Evolutionary conservation across 805 yeast genomes (phyloP), one percentile per base, ranked within the genome.

Genomic region (Jamesozyma jinghongensis): DNA sequence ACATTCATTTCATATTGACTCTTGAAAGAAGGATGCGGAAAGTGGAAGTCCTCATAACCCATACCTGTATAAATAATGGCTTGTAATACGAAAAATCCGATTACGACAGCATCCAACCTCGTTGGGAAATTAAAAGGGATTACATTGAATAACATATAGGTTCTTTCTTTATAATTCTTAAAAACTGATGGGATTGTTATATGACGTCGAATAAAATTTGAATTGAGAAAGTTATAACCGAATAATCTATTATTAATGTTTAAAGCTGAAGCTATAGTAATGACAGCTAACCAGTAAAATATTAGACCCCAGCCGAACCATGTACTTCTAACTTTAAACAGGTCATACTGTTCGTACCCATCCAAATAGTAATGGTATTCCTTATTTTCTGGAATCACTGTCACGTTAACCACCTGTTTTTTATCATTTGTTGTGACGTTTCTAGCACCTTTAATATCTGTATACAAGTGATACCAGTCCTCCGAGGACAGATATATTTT

Each of bases 241-340:
- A 61, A 33, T 28, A 56, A 44, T 34, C 44, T 56, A 30, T 48
- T 51, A 27, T 45, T 41, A 17, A 63, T 31, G 41, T 65, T 63
- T 37, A 50, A 40, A 1, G 65, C 7, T 2, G 68, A 58, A 0
- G 62, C 63, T 1, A 65, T 29, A 0, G 53, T 33, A 19, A 70
- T 38, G 13, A 70, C 46, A 5, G 59, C 51, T 0, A 53, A 54
- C 74, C 74, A 70, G 41, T 56, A 69, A 42, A 66, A 66, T 19
- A 68, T 55, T 30, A 57, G 51, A n/a, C 73, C 74, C 74, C 74
- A 70, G 10, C 70, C 72, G 38, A 62, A 62, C 52, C 68, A 60
- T 43, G 63, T 69, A 16, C 70, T 63, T 36, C 65, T 54, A 19
- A 57, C 43, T 7, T 68, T 68, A 27, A 62, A 65, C 5, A 60